phyloP scores from a whole-genome alignment of 805 yeast species.

The Candida berthetii region DNA sequence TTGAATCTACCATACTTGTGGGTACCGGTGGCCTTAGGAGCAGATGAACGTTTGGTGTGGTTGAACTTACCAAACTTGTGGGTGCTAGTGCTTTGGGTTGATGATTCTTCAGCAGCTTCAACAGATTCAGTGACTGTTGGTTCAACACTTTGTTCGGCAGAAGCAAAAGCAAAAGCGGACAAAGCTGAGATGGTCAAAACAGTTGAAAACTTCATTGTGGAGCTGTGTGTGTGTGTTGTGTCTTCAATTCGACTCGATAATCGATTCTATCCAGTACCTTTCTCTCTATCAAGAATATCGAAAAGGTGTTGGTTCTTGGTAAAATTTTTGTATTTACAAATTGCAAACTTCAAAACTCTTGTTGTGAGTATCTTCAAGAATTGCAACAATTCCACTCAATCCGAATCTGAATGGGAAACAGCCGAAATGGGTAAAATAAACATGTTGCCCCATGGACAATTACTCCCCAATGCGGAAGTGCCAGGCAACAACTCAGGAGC shows the following conservation, averaged over 20 bases:
- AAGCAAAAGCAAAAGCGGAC: conserved; percentile 16
- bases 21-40: conserved; percentile 35
- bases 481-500: too few relatives aligned
- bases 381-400: background rate
- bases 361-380: background rate
- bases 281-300: too few relatives aligned
- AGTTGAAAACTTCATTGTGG: conserved; percentile 16
- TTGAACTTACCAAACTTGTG: conserved; percentile 47
- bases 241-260: too few relatives aligned
- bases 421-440: background rate
- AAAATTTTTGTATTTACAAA: too few relatives aligned
- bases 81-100: conserved; percentile 36
- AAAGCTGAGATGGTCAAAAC: conserved; percentile 14
- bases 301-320: too few relatives aligned
- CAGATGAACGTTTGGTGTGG: conserved; percentile 29
- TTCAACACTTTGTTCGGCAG: conserved; percentile 5
- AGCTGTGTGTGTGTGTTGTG: background rate
- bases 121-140: conserved; percentile 2
- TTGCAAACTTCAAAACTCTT: too few relatives aligned
- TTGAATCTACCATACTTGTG: conserved; percentile 43
- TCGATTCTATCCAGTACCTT: too few relatives aligned
- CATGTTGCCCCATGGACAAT: background rate
- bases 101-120: conserved; percentile 21
- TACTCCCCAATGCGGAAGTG: background rate
- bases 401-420: background rate